Conservation (phyloP, 106 monocot species). For the Hemerocallis citrina region DNA sequence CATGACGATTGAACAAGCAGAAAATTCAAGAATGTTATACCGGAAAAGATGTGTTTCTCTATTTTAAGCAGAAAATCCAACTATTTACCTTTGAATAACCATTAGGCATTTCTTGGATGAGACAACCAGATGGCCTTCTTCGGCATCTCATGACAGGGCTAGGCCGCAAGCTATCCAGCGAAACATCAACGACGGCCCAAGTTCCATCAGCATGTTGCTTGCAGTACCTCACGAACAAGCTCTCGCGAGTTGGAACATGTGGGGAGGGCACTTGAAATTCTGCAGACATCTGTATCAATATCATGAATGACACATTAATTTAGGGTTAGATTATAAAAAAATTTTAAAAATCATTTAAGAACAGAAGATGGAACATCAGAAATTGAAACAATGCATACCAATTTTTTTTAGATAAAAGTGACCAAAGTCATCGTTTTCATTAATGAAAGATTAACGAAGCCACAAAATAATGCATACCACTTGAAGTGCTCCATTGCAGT, state of each 20-base stretch:
- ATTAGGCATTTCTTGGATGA: slow-evolving; percentile 97
- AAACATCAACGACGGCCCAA: slow-evolving; percentile 94
- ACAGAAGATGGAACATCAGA: too few relatives aligned
- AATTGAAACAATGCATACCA: too few relatives aligned
- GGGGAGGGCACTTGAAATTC: slow-evolving; percentile 97
- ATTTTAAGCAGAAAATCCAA: too few relatives aligned
- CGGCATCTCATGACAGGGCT: slow-evolving; percentile 50
- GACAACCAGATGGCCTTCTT: slow-evolving; percentile 83
- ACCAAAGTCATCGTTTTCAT: too few relatives aligned
- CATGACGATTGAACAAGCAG: too few relatives aligned
- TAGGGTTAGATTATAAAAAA: neutral
- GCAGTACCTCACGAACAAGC: slow-evolving; percentile 84
- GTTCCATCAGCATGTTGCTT: slow-evolving; percentile 80
- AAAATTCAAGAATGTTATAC: too few relatives aligned
- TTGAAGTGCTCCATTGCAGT: slow-evolving; percentile 96
- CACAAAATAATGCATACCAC: slow-evolving; percentile 45
- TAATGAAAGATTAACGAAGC: too few relatives aligned
- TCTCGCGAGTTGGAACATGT: slow-evolving; percentile 82
- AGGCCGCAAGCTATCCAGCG: slow-evolving; percentile 74
- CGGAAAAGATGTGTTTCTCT: too few relatives aligned
- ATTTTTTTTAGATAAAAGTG: too few relatives aligned
- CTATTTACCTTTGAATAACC: slow-evolving; percentile 86
- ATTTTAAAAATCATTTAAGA: neutral
- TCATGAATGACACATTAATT: neutral
- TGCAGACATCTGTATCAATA: slow-evolving; percentile 60